Evolutionary conservation across 2,329 filamentous ascomycete species (phyloP), one percentile per base, ranked within the genome.

Genomic region (Colletotrichum neosansevieriae): DNA sequence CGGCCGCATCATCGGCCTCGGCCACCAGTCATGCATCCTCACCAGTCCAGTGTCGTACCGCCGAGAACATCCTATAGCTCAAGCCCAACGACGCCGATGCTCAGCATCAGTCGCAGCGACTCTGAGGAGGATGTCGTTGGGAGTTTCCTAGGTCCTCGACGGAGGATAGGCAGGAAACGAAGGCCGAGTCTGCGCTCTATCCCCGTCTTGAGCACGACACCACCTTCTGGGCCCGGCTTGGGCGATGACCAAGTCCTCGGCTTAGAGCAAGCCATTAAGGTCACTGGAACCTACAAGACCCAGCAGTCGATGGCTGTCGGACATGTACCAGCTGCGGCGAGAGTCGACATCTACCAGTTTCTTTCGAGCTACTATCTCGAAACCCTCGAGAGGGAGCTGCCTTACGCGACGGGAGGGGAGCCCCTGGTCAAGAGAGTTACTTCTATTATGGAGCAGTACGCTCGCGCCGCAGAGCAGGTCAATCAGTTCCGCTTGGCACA

Each of bases 231-330:
- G n/a, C 71, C 72, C 69, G 73, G 77, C 9, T 72, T 79, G 17
- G 79, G 81, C 24, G 81, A 82, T 19, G 81, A 85, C 49, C 78
- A 80, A 32, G 78, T 82, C 2, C 79, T 91, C 70, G 79, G 82
- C 0, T 78, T 91, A 6, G 88, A 90, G 21, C 84, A 89, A 67
- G 85, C 86, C 1, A 83, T 91, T 58, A 85, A 84, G 58, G 77
- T 88, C 4, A 88, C 88, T 0, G 87, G 86, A 0, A 76, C 81
- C 3, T 91, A 87, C 76, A 86, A 83, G 67, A 81, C 86, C 0
- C 88, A 88, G 70, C 89, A 91, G 73, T 81, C 87, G 15, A 90
- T 91, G 87, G 86, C 88, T 0, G 84, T 89, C 45, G 88, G 88
- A 0, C 86, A 81, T 70, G 77, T 87, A 2, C 88, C 88, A 1